Conservation (phyloP, 805 yeast genomes). For the Barnettozyma sucrosica region DNA sequence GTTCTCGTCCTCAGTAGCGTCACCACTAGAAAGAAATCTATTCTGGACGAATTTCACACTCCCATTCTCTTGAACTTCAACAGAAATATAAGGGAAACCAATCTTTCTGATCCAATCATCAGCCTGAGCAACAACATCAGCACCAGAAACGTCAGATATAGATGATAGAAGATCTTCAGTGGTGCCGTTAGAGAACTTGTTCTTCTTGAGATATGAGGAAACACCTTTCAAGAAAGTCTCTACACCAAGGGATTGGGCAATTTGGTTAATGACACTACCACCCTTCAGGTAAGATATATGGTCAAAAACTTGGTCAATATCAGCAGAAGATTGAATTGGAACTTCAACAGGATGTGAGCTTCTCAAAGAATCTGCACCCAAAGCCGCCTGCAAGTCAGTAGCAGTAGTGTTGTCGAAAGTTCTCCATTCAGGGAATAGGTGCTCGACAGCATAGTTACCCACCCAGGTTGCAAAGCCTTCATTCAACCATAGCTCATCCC, state of each 20-base stretch:
- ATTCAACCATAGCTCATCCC: conserved; percentile 86
- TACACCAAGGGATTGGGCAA: conserved; percentile 69
- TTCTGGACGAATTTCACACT: conserved; percentile 57
- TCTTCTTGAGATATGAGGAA: conserved; percentile 65
- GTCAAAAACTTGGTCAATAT: conserved; percentile 79
- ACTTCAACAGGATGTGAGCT: conserved; percentile 84
- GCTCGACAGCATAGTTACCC: conserved; percentile 75
- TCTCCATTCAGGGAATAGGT: conserved; percentile 75
- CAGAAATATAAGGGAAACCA: conserved; percentile 71
- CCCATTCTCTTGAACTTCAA: conserved; percentile 42
- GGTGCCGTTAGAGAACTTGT: conserved; percentile 69
- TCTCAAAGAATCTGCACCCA: conserved; percentile 68
- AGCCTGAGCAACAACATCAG: conserved; percentile 65
- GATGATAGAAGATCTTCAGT: conserved; percentile 73
- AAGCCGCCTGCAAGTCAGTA: conserved; percentile 66
- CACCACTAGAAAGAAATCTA: conserved; percentile 70
- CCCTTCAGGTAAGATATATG: conserved; percentile 81
- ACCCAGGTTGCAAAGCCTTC: conserved; percentile 91
- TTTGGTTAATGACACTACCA: conserved; percentile 72
- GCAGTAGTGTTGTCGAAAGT: conserved; percentile 75
- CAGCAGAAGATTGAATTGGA: conserved; percentile 69
- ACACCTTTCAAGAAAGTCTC: conserved; percentile 74
- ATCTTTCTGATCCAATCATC: conserved; percentile 72
- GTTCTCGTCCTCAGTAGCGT: conserved; percentile 67
- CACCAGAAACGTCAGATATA: conserved; percentile 59